Percentiles rank a stretch among this genome's conserved stretches.
These are phyloP conservation scores for Sapria himalayana DNA, from an alignment of 345 rosid genomes.

Conservation along the genomic window DNA sequence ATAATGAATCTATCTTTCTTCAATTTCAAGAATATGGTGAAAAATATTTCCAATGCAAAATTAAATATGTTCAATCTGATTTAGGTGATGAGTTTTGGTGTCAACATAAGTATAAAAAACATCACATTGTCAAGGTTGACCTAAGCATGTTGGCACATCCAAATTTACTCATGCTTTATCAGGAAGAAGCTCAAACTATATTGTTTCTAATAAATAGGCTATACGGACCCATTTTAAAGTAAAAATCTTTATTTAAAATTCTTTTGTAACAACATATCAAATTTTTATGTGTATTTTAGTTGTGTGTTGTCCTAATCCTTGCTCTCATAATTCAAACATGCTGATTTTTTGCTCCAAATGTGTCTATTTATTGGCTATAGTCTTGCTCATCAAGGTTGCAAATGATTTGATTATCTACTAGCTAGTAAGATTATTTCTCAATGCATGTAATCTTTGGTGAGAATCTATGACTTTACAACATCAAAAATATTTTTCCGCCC, in stretches of 20 bases:
- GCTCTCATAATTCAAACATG: neutral
- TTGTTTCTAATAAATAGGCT: neutral
- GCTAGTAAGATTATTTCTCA: neutral
- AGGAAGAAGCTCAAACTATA: neutral
- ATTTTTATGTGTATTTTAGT: constrained; percentile 2
- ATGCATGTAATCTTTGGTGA: neutral
- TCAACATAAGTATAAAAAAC: neutral
- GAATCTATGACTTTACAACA: neutral
- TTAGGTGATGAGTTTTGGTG: neutral
- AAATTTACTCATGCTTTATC: neutral
- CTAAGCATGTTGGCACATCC: constrained; percentile 2
- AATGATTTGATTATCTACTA: neutral
- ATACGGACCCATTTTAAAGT: neutral
- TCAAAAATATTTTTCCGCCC: no score
- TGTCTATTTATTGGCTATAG: neutral
- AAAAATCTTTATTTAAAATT: no score
- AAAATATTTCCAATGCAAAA: neutral
- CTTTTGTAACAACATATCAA: neutral
- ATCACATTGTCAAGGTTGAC: neutral
- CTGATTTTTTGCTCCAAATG: neutral
- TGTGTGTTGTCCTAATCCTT: neutral
- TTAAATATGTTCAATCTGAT: neutral
- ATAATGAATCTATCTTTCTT: neutral
- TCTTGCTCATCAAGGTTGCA: neutral
- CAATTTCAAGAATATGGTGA: neutral